Conservation (phyloP, 768 basidiomycete species). For the Mycena vulgaris region DNA sequence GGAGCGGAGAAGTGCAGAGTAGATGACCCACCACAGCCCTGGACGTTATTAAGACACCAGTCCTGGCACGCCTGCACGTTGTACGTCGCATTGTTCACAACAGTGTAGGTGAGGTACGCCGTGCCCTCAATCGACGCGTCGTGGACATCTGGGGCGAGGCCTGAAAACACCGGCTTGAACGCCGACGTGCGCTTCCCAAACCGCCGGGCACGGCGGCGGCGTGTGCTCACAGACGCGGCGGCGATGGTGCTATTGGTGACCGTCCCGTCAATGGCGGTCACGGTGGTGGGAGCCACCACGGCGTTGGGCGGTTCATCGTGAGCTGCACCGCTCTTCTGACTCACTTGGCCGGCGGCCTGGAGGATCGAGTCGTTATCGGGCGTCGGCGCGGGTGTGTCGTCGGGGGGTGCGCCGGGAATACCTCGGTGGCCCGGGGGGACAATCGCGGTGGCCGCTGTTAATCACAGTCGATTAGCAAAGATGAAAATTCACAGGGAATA, state of each 20-base stretch:
- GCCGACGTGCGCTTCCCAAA: slow-evolving; percentile 38
- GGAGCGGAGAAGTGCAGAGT: slow-evolving; percentile 38
- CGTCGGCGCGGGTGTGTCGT: no score
- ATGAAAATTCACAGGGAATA: neutral
- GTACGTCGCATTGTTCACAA: no score
- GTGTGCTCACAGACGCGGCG: slow-evolving; percentile 33
- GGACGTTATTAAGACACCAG: slow-evolving; percentile 56
- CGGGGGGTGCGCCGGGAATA: no score
- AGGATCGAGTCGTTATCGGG: slow-evolving; percentile 26
- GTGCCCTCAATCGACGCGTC: slow-evolving; percentile 64
- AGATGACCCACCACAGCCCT: slow-evolving; percentile 57
- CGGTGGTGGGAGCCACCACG: slow-evolving; percentile 41
- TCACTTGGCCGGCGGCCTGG: slow-evolving; percentile 17
- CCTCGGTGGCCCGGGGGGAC: no score
- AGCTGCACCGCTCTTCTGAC: slow-evolving; percentile 25
- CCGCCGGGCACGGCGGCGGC: slow-evolving; percentile 19
- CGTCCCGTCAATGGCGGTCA: slow-evolving; percentile 63
- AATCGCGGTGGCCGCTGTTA: slow-evolving; percentile 39
- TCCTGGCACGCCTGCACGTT: slow-evolving; percentile 58
- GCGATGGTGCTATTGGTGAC: slow-evolving; percentile 45
- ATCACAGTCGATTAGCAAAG: neutral
- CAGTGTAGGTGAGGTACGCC: no score
- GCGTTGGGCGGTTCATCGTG: slow-evolving; percentile 24
- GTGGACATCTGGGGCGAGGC: slow-evolving; percentile 50
- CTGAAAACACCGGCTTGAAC: slow-evolving; percentile 52